Base-by-base conservation (phyloP, 805 yeast genomes). In the Ogataea ramenticola region DNA sequence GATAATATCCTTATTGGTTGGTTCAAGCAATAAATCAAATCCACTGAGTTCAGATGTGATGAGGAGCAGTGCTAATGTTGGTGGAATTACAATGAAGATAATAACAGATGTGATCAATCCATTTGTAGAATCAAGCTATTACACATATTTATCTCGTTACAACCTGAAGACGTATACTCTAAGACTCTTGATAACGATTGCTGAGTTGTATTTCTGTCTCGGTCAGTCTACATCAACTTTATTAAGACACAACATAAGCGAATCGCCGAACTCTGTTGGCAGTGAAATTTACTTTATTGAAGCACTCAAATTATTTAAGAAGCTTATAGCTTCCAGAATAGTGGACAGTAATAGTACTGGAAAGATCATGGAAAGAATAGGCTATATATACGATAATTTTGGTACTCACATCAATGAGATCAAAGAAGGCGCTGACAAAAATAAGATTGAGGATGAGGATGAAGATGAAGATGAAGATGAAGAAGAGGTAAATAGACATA, bases 101-200 rank as follows among this genome's bases (percentile, higher is more conserved):
- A 67, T 81, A 16, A 67, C 70, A 42, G 84, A 78, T 45, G 67
- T 70, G 30, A 66, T 80, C 8, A 79, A 69, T 48, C 85, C 85
- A 1, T 64, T 77, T 57, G 61, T 86, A 46, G 96, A 88, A 49
- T 76, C 86, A 31, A 72, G 88, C 3, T 71, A 79, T 32, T 88
- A 87, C 56, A 79, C 93, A 0, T 87, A 82, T 56, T 68, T 79
- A 24, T 83, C 91, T 11, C 70, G 96, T 41, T 72, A 85, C 55
- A 78, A 79, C 40, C 67, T 82, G 49, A 82, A 80, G 49, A 74
- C 84, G 0, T 86, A 82, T 53, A 84, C 88, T 2, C 64, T 88
- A 12, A 72, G 95, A 47, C 73, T 89, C 32, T 67, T 83, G 39
- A 52, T 89, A 24, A 59, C 86, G 1, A 74, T 82, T 2, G 74